phyloP scores from a whole-genome alignment of 2,329 filamentous ascomycete genomes.

The Lecanicillium sp. region DNA sequence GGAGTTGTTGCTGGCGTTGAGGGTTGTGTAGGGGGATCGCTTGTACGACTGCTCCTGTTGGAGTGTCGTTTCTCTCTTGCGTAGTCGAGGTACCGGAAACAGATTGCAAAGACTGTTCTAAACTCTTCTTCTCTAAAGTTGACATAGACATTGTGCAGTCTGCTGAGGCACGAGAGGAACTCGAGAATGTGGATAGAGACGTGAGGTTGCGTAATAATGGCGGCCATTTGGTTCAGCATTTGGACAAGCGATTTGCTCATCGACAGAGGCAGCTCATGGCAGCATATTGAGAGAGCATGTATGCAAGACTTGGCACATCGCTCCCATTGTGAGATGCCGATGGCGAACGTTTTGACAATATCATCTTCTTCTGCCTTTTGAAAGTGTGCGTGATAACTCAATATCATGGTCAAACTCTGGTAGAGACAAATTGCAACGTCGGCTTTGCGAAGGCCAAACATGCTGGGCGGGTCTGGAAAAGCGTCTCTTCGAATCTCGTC shows the following conservation, averaged over 20 bases:
- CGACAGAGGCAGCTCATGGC: slow-evolving; percentile 83
- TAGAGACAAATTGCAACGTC: slow-evolving; percentile 87
- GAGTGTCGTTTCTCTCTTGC: slow-evolving; percentile 59
- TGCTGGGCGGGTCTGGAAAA: slow-evolving; percentile 73
- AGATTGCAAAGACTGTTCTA: slow-evolving; percentile 89
- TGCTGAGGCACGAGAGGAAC: slow-evolving; percentile 83
- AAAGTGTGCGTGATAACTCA: slow-evolving; percentile 85
- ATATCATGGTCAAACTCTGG: slow-evolving; percentile 75
- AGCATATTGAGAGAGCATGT: slow-evolving; percentile 89
- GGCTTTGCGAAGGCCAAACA: slow-evolving; percentile 74
- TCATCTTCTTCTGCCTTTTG: slow-evolving; percentile 82
- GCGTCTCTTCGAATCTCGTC: slow-evolving; percentile 71
- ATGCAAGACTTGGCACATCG: slow-evolving; percentile 88
- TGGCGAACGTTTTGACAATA: slow-evolving; percentile 77
- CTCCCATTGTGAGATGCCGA: slow-evolving; percentile 77
- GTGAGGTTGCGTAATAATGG: slow-evolving; percentile 88
- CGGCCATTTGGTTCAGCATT: slow-evolving; percentile 87
- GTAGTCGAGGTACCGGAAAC: slow-evolving; percentile 86
- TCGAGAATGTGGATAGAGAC: slow-evolving; percentile 93
- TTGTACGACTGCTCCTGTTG: slow-evolving; percentile 36
- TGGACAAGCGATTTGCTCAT: slow-evolving; percentile 78
- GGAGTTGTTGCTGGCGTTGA: slow-evolving; percentile 18
- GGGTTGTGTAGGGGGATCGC: slow-evolving; percentile 36
- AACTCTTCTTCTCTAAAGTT: slow-evolving; percentile 91
- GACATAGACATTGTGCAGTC: slow-evolving; percentile 75